These are phyloP conservation scores for Yamadazyma scolyti DNA, from an alignment of 805 yeast species.

Conservation along the genomic window DNA sequence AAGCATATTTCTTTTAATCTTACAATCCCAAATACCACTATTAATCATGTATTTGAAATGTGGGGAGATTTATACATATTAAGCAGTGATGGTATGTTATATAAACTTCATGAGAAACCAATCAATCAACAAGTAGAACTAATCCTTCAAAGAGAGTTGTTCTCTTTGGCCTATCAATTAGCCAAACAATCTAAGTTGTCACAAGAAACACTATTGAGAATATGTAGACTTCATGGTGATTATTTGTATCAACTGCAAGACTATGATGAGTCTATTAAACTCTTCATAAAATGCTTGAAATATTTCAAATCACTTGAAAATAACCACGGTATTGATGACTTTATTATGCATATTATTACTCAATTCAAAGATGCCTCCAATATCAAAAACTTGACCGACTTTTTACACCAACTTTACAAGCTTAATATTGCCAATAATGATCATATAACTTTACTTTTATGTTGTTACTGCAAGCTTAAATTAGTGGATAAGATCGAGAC, in stretches of 20 bases:
- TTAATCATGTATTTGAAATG: conserved; percentile 53
- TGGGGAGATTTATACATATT: conserved; percentile 60
- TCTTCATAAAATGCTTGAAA: conserved; percentile 52
- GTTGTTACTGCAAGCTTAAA: conserved; percentile 77
- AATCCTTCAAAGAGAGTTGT: conserved; percentile 66
- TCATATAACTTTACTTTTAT: conserved; percentile 75
- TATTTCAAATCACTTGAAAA: conserved; percentile 15
- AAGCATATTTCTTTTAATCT: conserved; percentile 68
- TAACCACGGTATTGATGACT: conserved; percentile 16
- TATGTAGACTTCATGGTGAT: conserved; percentile 59
- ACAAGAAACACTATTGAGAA: conserved; percentile 23
- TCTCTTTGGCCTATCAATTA: conserved; percentile 65
- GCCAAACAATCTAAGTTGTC: conserved; percentile 42
- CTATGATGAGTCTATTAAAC: conserved; percentile 65
- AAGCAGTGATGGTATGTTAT: conserved; percentile 72
- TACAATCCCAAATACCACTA: conserved; percentile 58
- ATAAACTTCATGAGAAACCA: conserved; percentile 63
- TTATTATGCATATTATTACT: conserved; percentile 70
- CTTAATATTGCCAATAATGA: conserved; percentile 61
- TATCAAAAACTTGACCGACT: conserved; percentile 58
- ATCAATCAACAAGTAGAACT: conserved; percentile 65
- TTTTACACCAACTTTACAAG: conserved; percentile 58
- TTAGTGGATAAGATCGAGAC: conserved; percentile 51
- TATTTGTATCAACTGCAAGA: conserved; percentile 64
- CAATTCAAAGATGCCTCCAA: conserved; percentile 76